Evolutionary conservation across 108 stramenopile species (phyloP).

Genomic region (Tribonema minus): DNA sequence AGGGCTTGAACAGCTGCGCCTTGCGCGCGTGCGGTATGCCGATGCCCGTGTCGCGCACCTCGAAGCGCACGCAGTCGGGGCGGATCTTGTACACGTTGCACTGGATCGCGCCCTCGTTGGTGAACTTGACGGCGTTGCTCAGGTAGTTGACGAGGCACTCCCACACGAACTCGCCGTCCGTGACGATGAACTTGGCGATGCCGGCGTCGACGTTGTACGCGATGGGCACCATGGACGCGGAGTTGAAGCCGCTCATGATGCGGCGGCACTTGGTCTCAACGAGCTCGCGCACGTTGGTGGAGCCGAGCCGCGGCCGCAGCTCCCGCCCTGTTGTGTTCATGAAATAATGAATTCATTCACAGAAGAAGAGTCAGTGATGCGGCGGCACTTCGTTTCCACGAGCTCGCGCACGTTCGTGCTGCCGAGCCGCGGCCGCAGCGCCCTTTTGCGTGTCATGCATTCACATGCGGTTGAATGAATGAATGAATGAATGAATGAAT

Average conservation of each 20-base stretch:
- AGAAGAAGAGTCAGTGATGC: too few relatives aligned
- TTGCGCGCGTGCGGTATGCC: background rate
- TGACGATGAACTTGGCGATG: constrained; percentile 21
- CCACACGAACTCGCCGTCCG: constrained; percentile 66
- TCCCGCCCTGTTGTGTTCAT: too few relatives aligned
- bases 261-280: background rate
- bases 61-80: background rate
- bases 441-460: too few relatives aligned
- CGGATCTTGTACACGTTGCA: background rate
- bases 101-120: constrained; percentile 57
- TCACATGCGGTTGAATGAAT: too few relatives aligned
- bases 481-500: too few relatives aligned
- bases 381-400: background rate
- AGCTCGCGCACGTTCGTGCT: background rate
- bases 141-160: constrained; percentile 68
- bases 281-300: background rate
- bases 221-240: constrained; percentile 65
- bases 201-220: constrained; percentile 38
- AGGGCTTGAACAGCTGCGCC: background rate
- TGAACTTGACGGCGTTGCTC: constrained; percentile 67
- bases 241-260: constrained; percentile 66
- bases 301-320: background rate
- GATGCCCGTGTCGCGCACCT: constrained; percentile 1
- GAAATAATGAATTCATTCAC: too few relatives aligned
- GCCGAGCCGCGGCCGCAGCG: background rate